phyloP scores from a whole-genome alignment of 2,329 filamentous ascomycete species.

The Ceratocystis ficicola region DNA sequence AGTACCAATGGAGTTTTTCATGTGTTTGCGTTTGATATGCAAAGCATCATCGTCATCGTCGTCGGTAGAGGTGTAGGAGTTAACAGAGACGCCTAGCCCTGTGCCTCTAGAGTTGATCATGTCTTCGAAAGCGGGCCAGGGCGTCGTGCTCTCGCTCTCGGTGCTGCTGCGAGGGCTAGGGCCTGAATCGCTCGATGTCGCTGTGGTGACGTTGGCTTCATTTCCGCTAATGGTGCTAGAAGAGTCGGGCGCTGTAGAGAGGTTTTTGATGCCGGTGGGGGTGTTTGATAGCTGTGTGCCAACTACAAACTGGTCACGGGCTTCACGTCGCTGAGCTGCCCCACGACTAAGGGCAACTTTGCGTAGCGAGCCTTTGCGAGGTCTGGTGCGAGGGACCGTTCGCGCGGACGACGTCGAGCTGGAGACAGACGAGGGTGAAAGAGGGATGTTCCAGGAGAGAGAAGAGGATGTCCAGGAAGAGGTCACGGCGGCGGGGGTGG shows the following conservation, averaged over 20 bases:
- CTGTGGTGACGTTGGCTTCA: neutral
- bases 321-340: slow-evolving; percentile 37
- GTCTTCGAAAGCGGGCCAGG: slow-evolving; percentile 21
- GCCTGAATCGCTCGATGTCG: slow-evolving; percentile 16
- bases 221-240: neutral
- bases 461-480: neutral
- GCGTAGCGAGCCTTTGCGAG: slow-evolving; percentile 67
- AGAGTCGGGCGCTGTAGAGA: neutral
- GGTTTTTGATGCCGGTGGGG: neutral
- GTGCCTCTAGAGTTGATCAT: neutral
- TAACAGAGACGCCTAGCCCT: slow-evolving; percentile 33
- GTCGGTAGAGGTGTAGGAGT: slow-evolving; percentile 55
- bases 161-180: slow-evolving; percentile 17
- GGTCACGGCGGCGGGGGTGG: neutral
- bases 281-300: neutral
- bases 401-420: slow-evolving; percentile 1
- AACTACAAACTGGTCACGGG: neutral
- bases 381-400: slow-evolving; percentile 16
- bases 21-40: slow-evolving; percentile 37
- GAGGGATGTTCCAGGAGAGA: slow-evolving; percentile 9
- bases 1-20: neutral
- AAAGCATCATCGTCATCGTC: slow-evolving; percentile 75
- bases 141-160: slow-evolving; percentile 21
- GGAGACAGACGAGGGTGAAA: neutral
- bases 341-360: slow-evolving; percentile 76